Conservation (phyloP, 768 basidiomycete species). For the Trametes cubensis region DNA sequence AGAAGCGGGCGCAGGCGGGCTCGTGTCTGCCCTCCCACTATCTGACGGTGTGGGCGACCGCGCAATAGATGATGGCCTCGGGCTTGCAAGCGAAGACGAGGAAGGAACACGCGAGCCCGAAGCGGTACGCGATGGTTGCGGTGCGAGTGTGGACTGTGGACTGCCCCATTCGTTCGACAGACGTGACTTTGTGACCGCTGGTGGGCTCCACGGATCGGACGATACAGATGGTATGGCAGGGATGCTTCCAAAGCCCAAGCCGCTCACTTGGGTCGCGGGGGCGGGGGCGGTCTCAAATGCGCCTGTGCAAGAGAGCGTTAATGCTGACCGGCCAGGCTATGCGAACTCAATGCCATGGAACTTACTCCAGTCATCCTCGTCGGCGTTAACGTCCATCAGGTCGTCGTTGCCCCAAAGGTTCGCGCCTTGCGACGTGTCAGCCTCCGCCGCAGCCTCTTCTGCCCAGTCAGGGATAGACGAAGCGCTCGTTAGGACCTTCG, state of each 20-base stretch:
- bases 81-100: conserved; percentile 10
- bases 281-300: conserved; percentile 38
- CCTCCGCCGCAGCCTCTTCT: conserved; percentile 56
- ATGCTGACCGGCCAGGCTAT: not conserved
- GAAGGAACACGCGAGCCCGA: not conserved
- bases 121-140: conserved; percentile 9
- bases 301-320: conserved; percentile 20
- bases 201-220: conserved; percentile 23
- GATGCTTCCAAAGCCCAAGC: conserved; percentile 32
- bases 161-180: conserved; percentile 7
- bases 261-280: conserved; percentile 20
- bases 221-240: not conserved
- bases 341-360: not conserved
- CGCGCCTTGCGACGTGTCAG: conserved; percentile 28
- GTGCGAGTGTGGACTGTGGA: conserved; percentile 5
- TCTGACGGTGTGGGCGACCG: conserved; percentile 31
- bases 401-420: conserved; percentile 77
- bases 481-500: conserved; percentile 45
- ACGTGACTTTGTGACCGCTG: not conserved
- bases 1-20: conserved; percentile 28
- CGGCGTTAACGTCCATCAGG: conserved; percentile 91
- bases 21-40: conserved; percentile 17
- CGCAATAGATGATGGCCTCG: conserved; percentile 6
- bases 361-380: conserved; percentile 94
- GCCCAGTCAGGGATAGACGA: conserved; percentile 56